Evolutionary conservation across 805 yeast genomes (phyloP).

Genomic region (Sungouiella blattae): DNA sequence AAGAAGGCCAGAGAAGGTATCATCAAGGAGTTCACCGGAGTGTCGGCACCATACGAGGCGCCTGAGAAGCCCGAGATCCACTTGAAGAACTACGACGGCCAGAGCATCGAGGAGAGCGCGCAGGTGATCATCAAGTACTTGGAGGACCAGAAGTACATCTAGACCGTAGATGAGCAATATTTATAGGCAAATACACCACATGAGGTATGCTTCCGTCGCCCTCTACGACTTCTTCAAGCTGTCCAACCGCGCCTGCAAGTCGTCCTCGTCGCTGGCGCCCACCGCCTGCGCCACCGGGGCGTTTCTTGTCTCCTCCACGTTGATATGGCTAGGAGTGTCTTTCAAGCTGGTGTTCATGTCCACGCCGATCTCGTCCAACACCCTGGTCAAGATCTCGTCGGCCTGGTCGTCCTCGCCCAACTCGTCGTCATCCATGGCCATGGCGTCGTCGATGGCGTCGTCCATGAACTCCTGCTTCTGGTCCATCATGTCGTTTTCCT

Average conservation of each 20-base stretch:
- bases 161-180: too few species aligned
- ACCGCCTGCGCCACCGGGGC: constrained; percentile 52
- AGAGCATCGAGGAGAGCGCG: constrained; percentile 79
- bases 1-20: constrained; percentile 95
- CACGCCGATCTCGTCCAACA: constrained; percentile 93
- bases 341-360: constrained; percentile 57
- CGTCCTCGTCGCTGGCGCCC: constrained; percentile 65
- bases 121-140: constrained; percentile 66
- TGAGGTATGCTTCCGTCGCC: too few species aligned
- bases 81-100: constrained; percentile 62
- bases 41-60: constrained; percentile 93
- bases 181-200: not conserved
- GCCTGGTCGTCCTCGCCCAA: constrained; percentile 84
- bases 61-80: constrained; percentile 84
- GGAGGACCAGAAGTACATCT: constrained; percentile 43
- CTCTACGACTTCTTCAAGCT: constrained; percentile 69
- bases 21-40: constrained; percentile 92
- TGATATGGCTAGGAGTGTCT: constrained; percentile 41
- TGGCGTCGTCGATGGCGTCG: constrained; percentile 94
- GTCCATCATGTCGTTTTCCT: constrained; percentile 94
- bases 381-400: constrained; percentile 87
- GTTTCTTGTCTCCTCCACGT: constrained; percentile 17
- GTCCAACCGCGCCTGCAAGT: constrained; percentile 82
- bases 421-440: constrained; percentile 75
- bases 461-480: constrained; percentile 99